phyloP scores from a whole-genome alignment of 2,329 filamentous ascomycete species.

The Trichoderma sp. region DNA sequence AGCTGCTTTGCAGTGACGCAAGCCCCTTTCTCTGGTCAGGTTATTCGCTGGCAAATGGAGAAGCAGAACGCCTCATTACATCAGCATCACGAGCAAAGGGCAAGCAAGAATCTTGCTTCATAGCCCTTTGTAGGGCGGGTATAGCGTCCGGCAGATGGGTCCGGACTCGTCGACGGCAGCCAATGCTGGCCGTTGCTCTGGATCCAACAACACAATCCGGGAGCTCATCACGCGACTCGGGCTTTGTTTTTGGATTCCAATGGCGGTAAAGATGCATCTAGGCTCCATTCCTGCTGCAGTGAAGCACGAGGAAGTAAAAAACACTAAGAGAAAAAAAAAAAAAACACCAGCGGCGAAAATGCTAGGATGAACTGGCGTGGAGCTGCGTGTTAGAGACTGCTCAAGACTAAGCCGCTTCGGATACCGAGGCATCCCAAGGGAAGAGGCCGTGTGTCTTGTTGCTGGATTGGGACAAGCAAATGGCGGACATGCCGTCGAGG shows the following conservation, averaged over 20 bases:
- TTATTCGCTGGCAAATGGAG: not conserved
- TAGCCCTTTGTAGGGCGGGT: not conserved
- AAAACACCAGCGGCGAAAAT: not conserved
- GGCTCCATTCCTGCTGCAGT: slow-evolving; percentile 7
- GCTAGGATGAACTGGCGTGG: not conserved
- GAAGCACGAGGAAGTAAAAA: not conserved
- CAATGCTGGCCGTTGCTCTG: not conserved
- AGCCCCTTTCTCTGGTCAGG: slow-evolving; percentile 1
- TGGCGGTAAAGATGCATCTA: slow-evolving; percentile 5
- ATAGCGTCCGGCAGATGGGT: not conserved
- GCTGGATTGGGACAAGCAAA: not conserved
- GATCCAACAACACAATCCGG: not conserved
- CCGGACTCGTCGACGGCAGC: not conserved
- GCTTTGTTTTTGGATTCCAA: not conserved
- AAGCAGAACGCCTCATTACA: not conserved
- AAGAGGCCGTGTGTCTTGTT: slow-evolving; percentile 7
- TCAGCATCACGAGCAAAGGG: slow-evolving; percentile 12
- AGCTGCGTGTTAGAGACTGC: slow-evolving; percentile 3
- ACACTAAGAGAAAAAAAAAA: not conserved
- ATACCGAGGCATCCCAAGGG: slow-evolving; percentile 1
- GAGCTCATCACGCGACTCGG: slow-evolving; percentile 16
- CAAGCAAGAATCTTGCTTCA: not conserved
- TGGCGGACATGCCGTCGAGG: slow-evolving; percentile 3
- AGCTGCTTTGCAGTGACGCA: slow-evolving; percentile 15
- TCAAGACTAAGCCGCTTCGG: slow-evolving; percentile 5